These are phyloP conservation scores for Neurospora sp. DNA, from an alignment of 2,329 filamentous ascomycete species.

Conservation along the genomic window DNA sequence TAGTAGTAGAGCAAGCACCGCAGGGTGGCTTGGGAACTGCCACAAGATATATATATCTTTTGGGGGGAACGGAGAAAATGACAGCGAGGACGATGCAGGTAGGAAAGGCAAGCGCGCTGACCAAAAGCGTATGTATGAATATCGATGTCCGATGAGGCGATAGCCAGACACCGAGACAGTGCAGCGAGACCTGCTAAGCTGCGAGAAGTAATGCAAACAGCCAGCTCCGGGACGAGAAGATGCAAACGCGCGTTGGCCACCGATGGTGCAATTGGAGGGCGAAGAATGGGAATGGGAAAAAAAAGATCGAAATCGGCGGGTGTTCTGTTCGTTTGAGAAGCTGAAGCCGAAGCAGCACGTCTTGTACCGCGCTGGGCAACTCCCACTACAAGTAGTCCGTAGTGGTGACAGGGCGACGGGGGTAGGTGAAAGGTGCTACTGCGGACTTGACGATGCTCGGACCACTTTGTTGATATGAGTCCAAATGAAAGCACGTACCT, in stretches of 20 bases:
- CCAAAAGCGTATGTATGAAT: background rate
- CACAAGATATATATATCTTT: background rate
- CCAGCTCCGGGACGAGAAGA: background rate
- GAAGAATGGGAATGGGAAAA: background rate
- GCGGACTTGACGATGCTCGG: background rate
- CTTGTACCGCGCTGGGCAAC: background rate
- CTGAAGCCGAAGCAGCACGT: background rate
- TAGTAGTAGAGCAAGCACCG: background rate
- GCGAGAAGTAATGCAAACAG: background rate
- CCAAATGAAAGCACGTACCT: conserved; percentile 3
- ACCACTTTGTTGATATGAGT: background rate
- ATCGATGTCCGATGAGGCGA: background rate
- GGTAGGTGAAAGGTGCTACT: background rate
- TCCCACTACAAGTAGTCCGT: background rate
- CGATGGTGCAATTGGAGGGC: background rate
- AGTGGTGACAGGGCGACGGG: background rate
- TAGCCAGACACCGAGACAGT: background rate
- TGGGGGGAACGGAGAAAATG: background rate
- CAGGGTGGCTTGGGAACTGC: conserved; percentile 1
- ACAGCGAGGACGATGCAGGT: background rate
- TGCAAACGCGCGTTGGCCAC: background rate
- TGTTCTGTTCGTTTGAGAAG: background rate
- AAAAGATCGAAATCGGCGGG: background rate
- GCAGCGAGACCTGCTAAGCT: background rate
- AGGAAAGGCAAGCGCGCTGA: background rate